These are phyloP conservation scores for Durusdinium trenchii DNA, from an alignment of 73 alveolate species.

Conservation along the genomic window DNA sequence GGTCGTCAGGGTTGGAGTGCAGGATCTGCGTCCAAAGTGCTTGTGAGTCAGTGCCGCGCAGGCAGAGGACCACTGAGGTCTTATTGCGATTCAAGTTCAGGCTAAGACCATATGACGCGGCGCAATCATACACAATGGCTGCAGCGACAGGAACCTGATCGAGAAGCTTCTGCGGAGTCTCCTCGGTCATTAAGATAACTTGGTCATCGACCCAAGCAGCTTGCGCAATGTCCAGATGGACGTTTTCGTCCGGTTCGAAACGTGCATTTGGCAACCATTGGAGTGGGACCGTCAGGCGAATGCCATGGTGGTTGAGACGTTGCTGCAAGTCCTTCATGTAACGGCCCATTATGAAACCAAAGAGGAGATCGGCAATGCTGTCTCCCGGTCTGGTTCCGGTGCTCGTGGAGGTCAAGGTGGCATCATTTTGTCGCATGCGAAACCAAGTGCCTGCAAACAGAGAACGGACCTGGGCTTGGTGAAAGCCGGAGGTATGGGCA, in stretches of 20 bases:
- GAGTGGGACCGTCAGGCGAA: background rate
- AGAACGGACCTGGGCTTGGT: background rate
- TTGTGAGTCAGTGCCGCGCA: background rate
- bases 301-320: too few relatives aligned
- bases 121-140: background rate
- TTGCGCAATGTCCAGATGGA: background rate
- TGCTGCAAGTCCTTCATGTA: background rate
- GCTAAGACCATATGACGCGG: background rate
- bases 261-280: background rate
- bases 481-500: background rate
- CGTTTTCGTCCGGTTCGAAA: background rate
- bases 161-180: background rate
- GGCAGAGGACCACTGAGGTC: background rate
- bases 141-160: background rate
- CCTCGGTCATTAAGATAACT: background rate
- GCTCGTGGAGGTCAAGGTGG: background rate
- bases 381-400: background rate
- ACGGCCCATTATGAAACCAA: background rate
- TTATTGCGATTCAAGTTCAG: background rate
- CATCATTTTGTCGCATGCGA: background rate
- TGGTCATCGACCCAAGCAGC: background rate
- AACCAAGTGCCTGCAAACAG: background rate
- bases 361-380: background rate
- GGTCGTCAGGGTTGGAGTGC: background rate
- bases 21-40: background rate